Evolutionary conservation across 2,329 filamentous ascomycete genomes (phyloP).

Genomic region (Hypoxylon sp.): DNA sequence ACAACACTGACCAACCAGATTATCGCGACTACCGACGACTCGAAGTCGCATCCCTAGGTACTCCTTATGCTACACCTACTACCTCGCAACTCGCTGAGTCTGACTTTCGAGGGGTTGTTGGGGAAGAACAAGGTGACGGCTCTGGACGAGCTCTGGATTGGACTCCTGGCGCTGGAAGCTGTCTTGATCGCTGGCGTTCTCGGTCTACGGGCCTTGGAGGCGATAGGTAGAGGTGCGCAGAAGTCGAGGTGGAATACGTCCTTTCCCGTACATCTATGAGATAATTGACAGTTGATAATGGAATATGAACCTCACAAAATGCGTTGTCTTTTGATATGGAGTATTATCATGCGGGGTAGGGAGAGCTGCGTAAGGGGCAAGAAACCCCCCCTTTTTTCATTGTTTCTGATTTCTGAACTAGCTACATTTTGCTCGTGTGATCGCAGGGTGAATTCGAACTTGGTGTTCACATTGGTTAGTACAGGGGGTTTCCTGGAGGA

Average conservation of each 20-base stretch:
- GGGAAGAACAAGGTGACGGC: slow-evolving; percentile 55
- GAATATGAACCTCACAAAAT: background rate
- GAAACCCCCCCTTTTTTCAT: too few species aligned
- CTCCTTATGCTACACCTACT: slow-evolving; percentile 38
- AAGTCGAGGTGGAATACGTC: slow-evolving; percentile 19
- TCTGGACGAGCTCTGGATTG: slow-evolving; percentile 62
- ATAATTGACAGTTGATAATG: slow-evolving; percentile 5
- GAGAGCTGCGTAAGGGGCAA: too few species aligned
- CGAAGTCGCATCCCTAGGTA: background rate
- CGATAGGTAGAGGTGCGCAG: slow-evolving; percentile 15
- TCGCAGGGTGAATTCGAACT: too few species aligned
- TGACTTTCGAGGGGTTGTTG: slow-evolving; percentile 37
- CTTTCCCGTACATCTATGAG: slow-evolving; percentile 3
- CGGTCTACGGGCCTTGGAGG: slow-evolving; percentile 32
- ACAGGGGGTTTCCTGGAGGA: too few species aligned
- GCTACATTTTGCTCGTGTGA: too few species aligned
- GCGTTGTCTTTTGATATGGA: too few species aligned
- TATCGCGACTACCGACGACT: background rate
- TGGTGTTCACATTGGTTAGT: too few species aligned
- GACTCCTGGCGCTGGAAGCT: slow-evolving; percentile 60
- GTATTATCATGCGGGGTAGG: too few species aligned
- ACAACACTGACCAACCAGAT: slow-evolving; percentile 32
- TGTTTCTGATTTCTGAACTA: too few species aligned
- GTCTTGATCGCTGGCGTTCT: slow-evolving; percentile 59
- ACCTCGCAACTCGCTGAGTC: slow-evolving; percentile 44